These are phyloP conservation scores for Sporothrix curviconia DNA, from an alignment of 2,329 filamentous ascomycete genomes.

Conservation along the genomic window DNA sequence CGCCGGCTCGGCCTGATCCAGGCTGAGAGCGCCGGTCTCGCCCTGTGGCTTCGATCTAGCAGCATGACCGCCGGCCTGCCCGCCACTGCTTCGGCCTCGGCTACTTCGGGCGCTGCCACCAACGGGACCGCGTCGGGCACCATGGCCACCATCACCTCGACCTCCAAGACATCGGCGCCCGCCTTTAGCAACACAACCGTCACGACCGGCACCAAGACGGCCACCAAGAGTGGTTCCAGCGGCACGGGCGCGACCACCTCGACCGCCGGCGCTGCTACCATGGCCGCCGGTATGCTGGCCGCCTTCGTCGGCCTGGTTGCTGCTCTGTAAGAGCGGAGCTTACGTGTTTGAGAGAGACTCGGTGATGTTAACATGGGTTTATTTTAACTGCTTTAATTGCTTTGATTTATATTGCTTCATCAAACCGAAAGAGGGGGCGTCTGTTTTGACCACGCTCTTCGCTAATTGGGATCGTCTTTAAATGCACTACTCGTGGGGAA, in stretches of 20 bases:
- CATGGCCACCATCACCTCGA: conserved; percentile 1
- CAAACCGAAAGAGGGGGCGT: too few relatives aligned
- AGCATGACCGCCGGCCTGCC: conserved; percentile 20
- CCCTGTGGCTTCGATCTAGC: conserved; percentile 28
- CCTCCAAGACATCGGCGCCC: neutral
- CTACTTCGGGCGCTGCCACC: neutral
- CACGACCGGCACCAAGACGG: conserved; percentile 9
- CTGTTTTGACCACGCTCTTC: too few relatives aligned
- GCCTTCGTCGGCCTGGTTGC: conserved; percentile 7
- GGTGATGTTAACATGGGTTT: too few relatives aligned
- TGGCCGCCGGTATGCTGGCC: conserved; percentile 9
- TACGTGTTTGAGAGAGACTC: too few relatives aligned
- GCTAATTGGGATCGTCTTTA: neutral
- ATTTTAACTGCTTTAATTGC: too few relatives aligned
- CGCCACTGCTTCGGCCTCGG: neutral
- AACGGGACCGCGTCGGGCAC: neutral
- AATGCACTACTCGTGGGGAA: neutral
- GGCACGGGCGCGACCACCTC: neutral
- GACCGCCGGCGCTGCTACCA: neutral
- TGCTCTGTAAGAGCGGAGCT: conserved; percentile 10
- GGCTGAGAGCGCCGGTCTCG: conserved; percentile 27
- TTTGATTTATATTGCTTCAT: too few relatives aligned
- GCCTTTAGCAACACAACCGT: conserved; percentile 13
- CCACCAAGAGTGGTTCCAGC: neutral
- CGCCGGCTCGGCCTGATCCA: conserved; percentile 22